phyloP scores from a whole-genome alignment of 2,329 filamentous ascomycete genomes.

The Aspergillus sp. region DNA sequence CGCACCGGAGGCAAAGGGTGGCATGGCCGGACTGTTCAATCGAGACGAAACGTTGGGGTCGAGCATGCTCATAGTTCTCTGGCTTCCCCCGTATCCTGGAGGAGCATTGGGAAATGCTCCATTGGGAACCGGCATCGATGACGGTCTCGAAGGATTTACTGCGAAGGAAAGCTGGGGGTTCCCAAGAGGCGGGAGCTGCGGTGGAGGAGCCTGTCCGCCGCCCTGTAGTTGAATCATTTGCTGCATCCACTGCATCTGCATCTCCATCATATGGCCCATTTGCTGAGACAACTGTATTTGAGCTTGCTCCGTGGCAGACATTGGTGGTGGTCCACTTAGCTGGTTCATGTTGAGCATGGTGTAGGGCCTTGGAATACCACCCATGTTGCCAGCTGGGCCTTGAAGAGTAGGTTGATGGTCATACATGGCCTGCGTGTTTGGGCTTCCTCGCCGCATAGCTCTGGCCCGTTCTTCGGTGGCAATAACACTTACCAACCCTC shows the following conservation, averaged over 20 bases:
- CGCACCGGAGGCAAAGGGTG: slow-evolving; percentile 33
- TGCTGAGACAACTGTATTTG: slow-evolving; percentile 82
- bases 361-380: slow-evolving; percentile 42
- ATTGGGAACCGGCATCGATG: slow-evolving; percentile 52
- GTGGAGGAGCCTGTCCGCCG: slow-evolving; percentile 41
- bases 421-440: slow-evolving; percentile 63
- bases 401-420: slow-evolving; percentile 39
- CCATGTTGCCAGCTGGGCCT: slow-evolving; percentile 30
- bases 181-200: slow-evolving; percentile 32
- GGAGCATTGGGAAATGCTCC: slow-evolving; percentile 26
- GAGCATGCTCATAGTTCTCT: slow-evolving; percentile 83
- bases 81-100: slow-evolving; percentile 30
- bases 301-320: slow-evolving; percentile 69
- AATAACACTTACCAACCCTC: slow-evolving; percentile 86
- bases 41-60: slow-evolving; percentile 60
- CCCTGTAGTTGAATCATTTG: slow-evolving; percentile 67
- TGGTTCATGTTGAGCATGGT: slow-evolving; percentile 40
- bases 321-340: slow-evolving; percentile 31
- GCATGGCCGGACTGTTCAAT: slow-evolving; percentile 42
- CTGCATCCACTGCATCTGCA: slow-evolving; percentile 95
- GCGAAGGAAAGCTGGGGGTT: slow-evolving; percentile 32
- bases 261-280: slow-evolving; percentile 87
- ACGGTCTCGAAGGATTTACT: slow-evolving; percentile 44
- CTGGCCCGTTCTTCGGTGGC: slow-evolving; percentile 79
- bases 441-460: slow-evolving; percentile 77